Evolutionary conservation across 78 protist genomes (phyloP), one percentile per base, ranked within the genome.

Genomic region (Pigoraptor vietnamica): DNA sequence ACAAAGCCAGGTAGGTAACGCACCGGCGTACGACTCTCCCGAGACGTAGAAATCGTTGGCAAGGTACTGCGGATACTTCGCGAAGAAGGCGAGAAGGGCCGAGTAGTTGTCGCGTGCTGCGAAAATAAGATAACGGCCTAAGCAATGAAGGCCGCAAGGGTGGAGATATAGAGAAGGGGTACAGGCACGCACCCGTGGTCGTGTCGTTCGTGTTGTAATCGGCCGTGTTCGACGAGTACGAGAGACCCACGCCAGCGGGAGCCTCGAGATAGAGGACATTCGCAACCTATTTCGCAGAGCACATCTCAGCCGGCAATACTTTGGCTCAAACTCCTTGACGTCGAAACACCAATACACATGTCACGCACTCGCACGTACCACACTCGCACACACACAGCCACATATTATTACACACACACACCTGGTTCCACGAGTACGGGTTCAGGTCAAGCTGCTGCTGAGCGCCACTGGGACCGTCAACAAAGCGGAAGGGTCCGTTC

Each of bases 161-260:
- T n/a, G n/a, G n/a, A n/a, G n/a, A n/a, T n/a, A n/a, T 14, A 48
- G 67, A 48, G 67, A 48, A 48, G 67, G 67, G 14, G 67, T 48
- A 21, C 29, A 48, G 67, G 67, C 67, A 48, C 67, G 67, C 14
- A 48, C 67, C 67, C 9, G 84, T 79, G 9, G 21, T 2, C 32
- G 21, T 25, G 84, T 79, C 84, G 84, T 25, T 79, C 10, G 84
- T 79, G 84, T 79, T 79, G 84, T 79, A 79, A 25, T 79, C 84
- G 10, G 84, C 84, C 84, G 1, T 79, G 84, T 14, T 79, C 35
- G 35, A 37, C 79, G 79, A 40, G 92, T 89, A 89, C n/a, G 92
- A 87, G 89, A 95, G 94, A 24, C 97, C 97, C 6, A 95, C 97
- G 35, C 95, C 94, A 0, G 87, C 92, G 9, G 97, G 97, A 37